A percentile compares a stretch with the other conserved stretches of the same genome.
Evolutionary conservation across 768 basidiomycete genomes (phyloP).

Genomic region (Calocybe indica): DNA sequence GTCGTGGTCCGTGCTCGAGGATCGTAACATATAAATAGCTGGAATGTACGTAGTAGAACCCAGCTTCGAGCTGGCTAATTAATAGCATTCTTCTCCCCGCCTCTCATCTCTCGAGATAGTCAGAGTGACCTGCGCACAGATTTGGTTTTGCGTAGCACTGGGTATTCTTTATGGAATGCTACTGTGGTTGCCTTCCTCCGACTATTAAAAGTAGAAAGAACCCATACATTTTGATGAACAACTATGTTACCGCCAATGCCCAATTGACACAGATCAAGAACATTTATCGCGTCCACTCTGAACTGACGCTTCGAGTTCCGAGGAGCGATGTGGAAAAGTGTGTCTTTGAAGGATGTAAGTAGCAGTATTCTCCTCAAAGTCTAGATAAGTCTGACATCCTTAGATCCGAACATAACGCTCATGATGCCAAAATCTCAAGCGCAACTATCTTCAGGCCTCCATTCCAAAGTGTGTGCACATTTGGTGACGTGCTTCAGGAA

Average conservation of each 20-base stretch:
- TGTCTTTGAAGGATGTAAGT: not conserved
- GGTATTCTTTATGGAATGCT: conserved; percentile 34
- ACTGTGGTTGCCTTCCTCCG: conserved; percentile 22
- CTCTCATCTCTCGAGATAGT: no score
- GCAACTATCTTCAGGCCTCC: no score
- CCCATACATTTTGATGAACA: conserved; percentile 25
- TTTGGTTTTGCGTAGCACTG: no score
- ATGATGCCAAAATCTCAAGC: no score
- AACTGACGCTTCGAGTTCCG: conserved; percentile 13
- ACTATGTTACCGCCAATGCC: conserved; percentile 18
- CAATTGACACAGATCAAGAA: conserved; percentile 26
- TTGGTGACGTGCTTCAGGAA: conserved; percentile 3
- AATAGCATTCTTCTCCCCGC: no score
- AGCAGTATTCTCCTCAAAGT: conserved; percentile 8
- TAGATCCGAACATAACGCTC: no score
- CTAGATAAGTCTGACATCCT: not conserved
- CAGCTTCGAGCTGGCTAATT: no score
- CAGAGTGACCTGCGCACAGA: no score
- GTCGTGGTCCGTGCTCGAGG: no score
- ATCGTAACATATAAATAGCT: no score
- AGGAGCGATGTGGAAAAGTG: no score
- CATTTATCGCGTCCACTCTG: conserved; percentile 16
- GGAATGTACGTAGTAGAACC: no score
- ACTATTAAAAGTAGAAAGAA: conserved; percentile 20
- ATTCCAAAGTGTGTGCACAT: not conserved